Base-by-base conservation (phyloP, 176 grass and related monocot genomes). In the Poa annua region DNA sequence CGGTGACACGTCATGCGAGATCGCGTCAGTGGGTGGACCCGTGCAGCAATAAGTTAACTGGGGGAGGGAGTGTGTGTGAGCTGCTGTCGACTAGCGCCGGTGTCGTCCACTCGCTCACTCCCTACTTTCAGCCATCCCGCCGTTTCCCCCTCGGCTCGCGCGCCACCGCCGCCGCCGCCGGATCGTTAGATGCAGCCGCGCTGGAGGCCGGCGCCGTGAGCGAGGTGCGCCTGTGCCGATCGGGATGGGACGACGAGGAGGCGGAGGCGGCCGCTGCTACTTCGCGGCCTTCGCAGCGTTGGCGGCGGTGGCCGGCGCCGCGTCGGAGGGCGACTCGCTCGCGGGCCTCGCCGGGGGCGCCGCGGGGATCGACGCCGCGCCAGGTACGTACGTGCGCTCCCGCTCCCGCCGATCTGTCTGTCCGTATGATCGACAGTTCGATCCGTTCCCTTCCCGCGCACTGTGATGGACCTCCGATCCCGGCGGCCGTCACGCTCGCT, bases 301-400 rank as follows among this genome's bases (percentile, higher is more conserved):
- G 32, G 26, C 39, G 66, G 36, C 49, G 49, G 55, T 21, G 66
- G 74, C 6, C 36, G 47, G 1, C 26, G 55, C 44, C 22, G 66
- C 16, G 1, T 74, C 70, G 38, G 12, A 65, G 4, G 88, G 52
- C 22, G 71, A 65, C 11, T 59, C 84, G 49, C 79, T 86, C 57
- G 59, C 59, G 5, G 80, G 73, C 36, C 42, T 90, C 81, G 81
- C 71, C n/a, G 84, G 64, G 10, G 89, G 81, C 22, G 76, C 70
- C 4, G 51, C 11, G 83, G 90, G 75, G 74, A 67, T 90, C 84
- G 84, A 88, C 54, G 80, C 53, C 67, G 84, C 63, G 13, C 88
- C 88, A 80, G 88, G 88, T 90, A 71, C 83, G 53, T 34, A 1
- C 2, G 4, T 0, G 1, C 11, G 2, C 9, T 3, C 2, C 1